Evolutionary conservation across 1,139 yeast genomes (phyloP).

Genomic region (Yamadazyma spencermartinsiae): DNA sequence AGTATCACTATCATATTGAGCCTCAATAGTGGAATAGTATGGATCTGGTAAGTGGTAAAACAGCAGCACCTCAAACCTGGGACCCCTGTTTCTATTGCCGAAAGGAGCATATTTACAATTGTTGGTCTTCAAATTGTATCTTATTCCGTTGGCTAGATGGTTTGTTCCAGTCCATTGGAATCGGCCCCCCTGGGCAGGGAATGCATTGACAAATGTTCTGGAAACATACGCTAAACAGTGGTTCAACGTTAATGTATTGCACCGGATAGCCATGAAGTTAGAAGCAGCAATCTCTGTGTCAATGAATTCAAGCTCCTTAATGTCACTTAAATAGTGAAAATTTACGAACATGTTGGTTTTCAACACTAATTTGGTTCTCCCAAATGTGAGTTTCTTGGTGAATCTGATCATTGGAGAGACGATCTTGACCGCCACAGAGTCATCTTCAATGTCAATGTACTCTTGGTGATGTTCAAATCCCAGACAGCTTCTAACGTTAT

Average conservation of each 20-base stretch:
- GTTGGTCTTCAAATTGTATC: not conserved
- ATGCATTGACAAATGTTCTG: too few relatives aligned
- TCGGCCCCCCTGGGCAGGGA: too few relatives aligned
- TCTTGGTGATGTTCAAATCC: not conserved
- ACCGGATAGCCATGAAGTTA: not conserved
- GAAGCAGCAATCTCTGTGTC: not conserved
- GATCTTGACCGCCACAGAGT: not conserved
- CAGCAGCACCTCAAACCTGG: not conserved
- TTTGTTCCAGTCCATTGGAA: not conserved
- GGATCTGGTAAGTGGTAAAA: not conserved
- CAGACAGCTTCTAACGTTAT: not conserved
- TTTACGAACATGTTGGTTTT: not conserved
- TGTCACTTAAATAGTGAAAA: not conserved
- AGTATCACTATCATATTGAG: not conserved
- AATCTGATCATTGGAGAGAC: not conserved
- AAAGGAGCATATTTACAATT: not conserved
- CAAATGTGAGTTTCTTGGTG: not conserved
- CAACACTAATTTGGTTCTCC: not conserved
- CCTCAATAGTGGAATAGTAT: not conserved
- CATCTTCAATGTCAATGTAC: not conserved
- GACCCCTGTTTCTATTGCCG: not conserved
- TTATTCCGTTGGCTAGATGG: not conserved
- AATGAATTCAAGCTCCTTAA: not conserved
- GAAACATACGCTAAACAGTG: not conserved
- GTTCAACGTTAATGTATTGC: not conserved